These are phyloP conservation scores for Epichloe hybrida DNA, from an alignment of 2,329 filamentous ascomycete species.

Conservation along the genomic window DNA sequence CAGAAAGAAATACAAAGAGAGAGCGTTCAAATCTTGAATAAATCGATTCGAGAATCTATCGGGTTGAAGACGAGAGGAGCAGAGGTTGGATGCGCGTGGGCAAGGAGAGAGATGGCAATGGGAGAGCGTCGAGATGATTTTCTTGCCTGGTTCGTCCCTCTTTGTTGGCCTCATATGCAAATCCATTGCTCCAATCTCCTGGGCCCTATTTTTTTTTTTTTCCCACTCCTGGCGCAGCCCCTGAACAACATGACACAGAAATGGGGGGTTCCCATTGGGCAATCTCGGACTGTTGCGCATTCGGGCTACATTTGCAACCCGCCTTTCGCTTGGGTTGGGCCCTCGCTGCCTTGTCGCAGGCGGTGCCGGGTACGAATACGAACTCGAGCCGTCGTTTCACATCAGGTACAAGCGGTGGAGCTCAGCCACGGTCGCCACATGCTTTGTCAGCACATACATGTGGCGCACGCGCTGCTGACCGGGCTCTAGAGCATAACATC, in stretches of 20 bases:
- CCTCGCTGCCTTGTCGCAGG: not conserved
- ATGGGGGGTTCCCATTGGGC: slow-evolving; percentile 4
- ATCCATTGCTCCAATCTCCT: not conserved
- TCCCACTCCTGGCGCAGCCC: not conserved
- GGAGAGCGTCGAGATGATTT: slow-evolving; percentile 2
- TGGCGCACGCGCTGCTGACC: not conserved
- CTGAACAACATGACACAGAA: slow-evolving; percentile 1
- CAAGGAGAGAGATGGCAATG: not conserved
- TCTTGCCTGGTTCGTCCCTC: slow-evolving; percentile 1
- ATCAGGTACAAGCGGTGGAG: not conserved
- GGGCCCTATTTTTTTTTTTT: slow-evolving; percentile 4
- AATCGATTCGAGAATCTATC: not conserved
- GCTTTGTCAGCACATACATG: not conserved
- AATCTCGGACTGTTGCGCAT: slow-evolving; percentile 3
- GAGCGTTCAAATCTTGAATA: not conserved
- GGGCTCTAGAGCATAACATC: not conserved
- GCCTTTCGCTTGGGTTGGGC: not conserved
- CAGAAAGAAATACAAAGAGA: slow-evolving; percentile 5
- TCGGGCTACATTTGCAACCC: not conserved
- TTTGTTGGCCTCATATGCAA: slow-evolving; percentile 1
- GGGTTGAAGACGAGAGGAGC: slow-evolving; percentile 1
- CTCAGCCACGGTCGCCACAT: not conserved
- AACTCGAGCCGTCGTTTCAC: slow-evolving; percentile 3
- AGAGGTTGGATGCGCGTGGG: not conserved
- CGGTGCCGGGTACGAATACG: slow-evolving; percentile 8